A percentile compares a stretch with the other conserved stretches of the same genome.
Conservation (phyloP, 139 green algal species). For the Chlamydomonas schloesseri region DNA sequence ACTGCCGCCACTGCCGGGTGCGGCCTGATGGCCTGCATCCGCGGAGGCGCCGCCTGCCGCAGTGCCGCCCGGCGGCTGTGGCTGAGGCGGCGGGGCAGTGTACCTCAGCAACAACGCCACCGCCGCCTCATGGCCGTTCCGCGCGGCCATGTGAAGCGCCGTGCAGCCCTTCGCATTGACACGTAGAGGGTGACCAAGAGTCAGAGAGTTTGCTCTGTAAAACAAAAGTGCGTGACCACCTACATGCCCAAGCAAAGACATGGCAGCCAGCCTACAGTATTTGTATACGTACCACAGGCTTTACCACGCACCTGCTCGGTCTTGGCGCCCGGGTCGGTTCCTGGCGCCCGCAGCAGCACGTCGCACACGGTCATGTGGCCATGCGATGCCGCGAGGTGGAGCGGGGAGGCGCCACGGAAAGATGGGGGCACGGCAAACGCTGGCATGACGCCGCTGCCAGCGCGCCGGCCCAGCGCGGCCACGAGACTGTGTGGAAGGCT, state of each 20-base stretch:
- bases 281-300: too few relatives aligned
- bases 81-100: not conserved
- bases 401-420: conserved; percentile 1
- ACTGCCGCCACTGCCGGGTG: not conserved
- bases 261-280: too few relatives aligned
- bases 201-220: too few relatives aligned
- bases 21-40: too few relatives aligned
- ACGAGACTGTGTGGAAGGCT: too few relatives aligned
- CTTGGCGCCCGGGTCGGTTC: not conserved
- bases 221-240: too few relatives aligned
- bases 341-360: conserved; percentile 25
- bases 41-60: not conserved
- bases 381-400: conserved; percentile 34
- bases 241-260: too few relatives aligned
- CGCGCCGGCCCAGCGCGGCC: not conserved
- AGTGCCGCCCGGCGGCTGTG: not conserved
- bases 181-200: too few relatives aligned
- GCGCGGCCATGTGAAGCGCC: conserved; percentile 26
- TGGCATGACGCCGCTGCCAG: not conserved
- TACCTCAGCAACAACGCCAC: conserved; percentile 8
- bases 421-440: not conserved
- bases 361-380: conserved; percentile 10
- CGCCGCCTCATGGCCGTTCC: conserved; percentile 11
- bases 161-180: conserved; percentile 31
- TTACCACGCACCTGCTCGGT: conserved; percentile 28